Evolutionary conservation across 768 basidiomycete species (phyloP), one percentile per base, ranked within the genome.

Genomic region (Lentinula guzmanii): DNA sequence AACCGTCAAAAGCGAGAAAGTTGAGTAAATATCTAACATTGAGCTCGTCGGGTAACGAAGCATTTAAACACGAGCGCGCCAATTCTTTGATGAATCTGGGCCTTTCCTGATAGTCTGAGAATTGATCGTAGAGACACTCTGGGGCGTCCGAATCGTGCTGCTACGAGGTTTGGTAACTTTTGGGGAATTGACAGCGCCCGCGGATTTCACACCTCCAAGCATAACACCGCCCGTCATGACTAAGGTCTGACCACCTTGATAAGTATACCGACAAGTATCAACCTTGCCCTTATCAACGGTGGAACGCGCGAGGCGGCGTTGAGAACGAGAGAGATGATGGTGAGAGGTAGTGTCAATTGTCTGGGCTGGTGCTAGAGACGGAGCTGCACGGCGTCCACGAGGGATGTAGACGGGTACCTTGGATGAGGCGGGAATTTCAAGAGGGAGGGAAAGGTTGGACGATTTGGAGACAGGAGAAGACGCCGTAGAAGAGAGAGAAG

Each of bases 151-250:
- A 46, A 11, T 24, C n/a, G 21, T 11, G 21, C 21, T 46, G n/a
- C 1, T 24, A 9, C 18, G 39, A 16, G 55, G 11, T 16, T 31
- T 31, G 11, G 43, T 33, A 16, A 24, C 28, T 42, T 39, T 13
- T 5, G 39, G 16, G 33, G 56, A 2, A 13, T 39, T 39, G 13
- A 1, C 37, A 8, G 37, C 3, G 24, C 24, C 37, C 7, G 37
- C 18, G 21, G 45, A 31, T 31, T 59, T 59, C 41, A 59, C 50
- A 60, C 33, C 33, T 37, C 59, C 59, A 5, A 60, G 41, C 59
- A 60, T 60, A 24, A 60, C 59, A 8, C 59, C 59, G 11, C 59
- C 59, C 16, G 59, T 60, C 48, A 60, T 60, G 15, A 60, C 59
- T 9, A 33, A 18, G 5, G 59, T 60, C 37, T 60, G 59, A 41